Percentiles rank a stretch among this genome's conserved stretches.
Conservation (phyloP, 1,284 basidiomycete genomes). For the Malassezia slooffiae region DNA sequence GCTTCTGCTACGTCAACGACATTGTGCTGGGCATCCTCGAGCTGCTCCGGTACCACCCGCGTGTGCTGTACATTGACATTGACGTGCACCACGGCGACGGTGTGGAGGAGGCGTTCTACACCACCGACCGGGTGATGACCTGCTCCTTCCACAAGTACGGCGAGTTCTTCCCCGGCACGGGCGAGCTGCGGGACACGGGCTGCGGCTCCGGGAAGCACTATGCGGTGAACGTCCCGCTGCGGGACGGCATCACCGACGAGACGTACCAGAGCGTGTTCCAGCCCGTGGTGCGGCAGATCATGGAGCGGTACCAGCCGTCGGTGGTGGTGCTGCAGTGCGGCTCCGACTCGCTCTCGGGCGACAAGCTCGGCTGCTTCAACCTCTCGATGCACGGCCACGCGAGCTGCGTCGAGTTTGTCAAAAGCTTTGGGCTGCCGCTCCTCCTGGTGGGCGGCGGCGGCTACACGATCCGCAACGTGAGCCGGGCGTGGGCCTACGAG, state of each 20-base stretch:
- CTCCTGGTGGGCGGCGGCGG: slow-evolving; percentile 91
- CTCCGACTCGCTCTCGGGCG: slow-evolving; percentile 93
- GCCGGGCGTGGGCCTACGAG: slow-evolving; percentile 93
- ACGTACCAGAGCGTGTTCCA: slow-evolving; percentile 91
- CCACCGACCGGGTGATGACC: slow-evolving; percentile 97
- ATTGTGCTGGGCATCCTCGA: slow-evolving; percentile 96
- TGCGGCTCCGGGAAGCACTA: slow-evolving; percentile 64
- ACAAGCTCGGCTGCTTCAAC: slow-evolving; percentile 91
- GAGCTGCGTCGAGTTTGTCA: slow-evolving; percentile 92
- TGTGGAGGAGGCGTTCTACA: slow-evolving; percentile 98
- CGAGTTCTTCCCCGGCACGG: slow-evolving; percentile 97
- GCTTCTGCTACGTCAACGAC: slow-evolving; percentile 93
- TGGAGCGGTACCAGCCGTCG: slow-evolving; percentile 89
- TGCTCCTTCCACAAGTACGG: slow-evolving; percentile 98
- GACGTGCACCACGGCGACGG: slow-evolving; percentile 99
- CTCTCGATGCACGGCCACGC: slow-evolving; percentile 95
- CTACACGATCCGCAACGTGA: slow-evolving; percentile 97
- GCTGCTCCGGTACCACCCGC: slow-evolving; percentile 78
- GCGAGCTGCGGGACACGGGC: slow-evolving; percentile 87
- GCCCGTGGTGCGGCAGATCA: slow-evolving; percentile 85
- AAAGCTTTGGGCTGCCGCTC: slow-evolving; percentile 85
- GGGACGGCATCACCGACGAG: slow-evolving; percentile 92
- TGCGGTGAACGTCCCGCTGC: slow-evolving; percentile 82
- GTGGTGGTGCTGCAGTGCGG: slow-evolving; percentile 97
- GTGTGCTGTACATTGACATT: slow-evolving; percentile 96